Conservation (phyloP, 208 protist genomes). For the Paratrypanosoma confusum region DNA sequence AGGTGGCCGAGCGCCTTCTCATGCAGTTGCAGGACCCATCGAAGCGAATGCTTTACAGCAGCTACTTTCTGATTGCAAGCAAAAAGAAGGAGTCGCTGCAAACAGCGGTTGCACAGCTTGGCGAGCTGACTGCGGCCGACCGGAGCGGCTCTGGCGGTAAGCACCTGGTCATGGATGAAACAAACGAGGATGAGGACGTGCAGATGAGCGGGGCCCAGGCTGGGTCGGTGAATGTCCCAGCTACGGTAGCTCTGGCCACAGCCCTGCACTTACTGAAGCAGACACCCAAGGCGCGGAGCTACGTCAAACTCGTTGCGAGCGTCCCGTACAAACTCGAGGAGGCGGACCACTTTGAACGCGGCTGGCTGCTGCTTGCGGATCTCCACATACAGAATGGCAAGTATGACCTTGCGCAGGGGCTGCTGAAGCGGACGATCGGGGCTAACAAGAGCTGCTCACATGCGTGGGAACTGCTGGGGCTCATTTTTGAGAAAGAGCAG, state of each 20-base stretch:
- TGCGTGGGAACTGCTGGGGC: constrained; percentile 82
- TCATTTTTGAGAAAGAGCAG: constrained; percentile 80
- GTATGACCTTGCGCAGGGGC: constrained; percentile 57
- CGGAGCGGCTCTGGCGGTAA: not conserved
- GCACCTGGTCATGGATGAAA: constrained; percentile 1
- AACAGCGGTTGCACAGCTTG: constrained; percentile 27
- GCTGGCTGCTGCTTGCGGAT: constrained; percentile 78
- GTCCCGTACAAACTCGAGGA: constrained; percentile 19
- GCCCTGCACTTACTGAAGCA: constrained; percentile 66
- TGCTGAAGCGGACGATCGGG: constrained; percentile 47
- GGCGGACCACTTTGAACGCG: constrained; percentile 49
- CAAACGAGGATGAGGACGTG: constrained; percentile 7
- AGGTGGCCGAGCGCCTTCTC: constrained; percentile 73
- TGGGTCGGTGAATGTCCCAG: constrained; percentile 36
- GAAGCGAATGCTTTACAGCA: constrained; percentile 62
- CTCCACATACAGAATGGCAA: constrained; percentile 76
- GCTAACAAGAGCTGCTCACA: constrained; percentile 66
- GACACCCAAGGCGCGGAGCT: constrained; percentile 63
- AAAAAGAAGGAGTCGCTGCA: constrained; percentile 50
- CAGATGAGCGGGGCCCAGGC: constrained; percentile 36
- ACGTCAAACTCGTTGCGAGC: constrained; percentile 58
- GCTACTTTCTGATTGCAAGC: constrained; percentile 58
- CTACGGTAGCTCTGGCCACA: constrained; percentile 68
- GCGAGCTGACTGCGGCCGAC: constrained; percentile 3
- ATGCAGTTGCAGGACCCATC: constrained; percentile 52